phyloP scores from a whole-genome alignment of 345 rosid species.

The Xanthoceras sorbifolium region DNA sequence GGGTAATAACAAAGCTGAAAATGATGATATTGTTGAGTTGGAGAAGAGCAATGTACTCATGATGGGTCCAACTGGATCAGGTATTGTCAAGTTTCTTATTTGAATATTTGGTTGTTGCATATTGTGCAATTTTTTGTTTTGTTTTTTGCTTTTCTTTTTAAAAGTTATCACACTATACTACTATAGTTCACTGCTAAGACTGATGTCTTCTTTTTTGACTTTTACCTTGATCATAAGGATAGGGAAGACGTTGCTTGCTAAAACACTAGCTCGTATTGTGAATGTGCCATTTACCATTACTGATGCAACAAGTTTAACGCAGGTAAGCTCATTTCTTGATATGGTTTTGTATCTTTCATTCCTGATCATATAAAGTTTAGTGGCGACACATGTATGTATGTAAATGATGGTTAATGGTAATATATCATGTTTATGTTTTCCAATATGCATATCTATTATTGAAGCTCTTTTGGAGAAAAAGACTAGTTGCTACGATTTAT shows the following conservation, averaged over 20 bases:
- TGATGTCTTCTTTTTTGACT: constrained; percentile 26
- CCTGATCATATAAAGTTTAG: background rate
- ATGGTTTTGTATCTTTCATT: background rate
- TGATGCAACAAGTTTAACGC: constrained; percentile 92
- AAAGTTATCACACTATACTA: background rate
- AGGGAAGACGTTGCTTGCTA: constrained; percentile 98
- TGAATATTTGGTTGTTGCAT: constrained; percentile 14
- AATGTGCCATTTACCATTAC: constrained; percentile 90
- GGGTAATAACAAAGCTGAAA: constrained; percentile 32
- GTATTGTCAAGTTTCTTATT: constrained; percentile 36
- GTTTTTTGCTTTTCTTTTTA: no score
- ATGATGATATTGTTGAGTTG: constrained; percentile 67
- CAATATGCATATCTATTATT: background rate
- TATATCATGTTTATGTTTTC: background rate
- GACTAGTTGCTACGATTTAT: background rate
- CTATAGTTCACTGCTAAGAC: constrained; percentile 14
- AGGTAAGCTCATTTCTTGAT: constrained; percentile 59
- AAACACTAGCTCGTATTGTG: constrained; percentile 87
- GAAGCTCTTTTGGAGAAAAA: background rate
- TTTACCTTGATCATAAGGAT: constrained; percentile 56
- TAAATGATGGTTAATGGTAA: constrained; percentile 23
- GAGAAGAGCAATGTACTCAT: constrained; percentile 94
- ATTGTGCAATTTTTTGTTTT: background rate
- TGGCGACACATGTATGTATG: background rate
- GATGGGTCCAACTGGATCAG: constrained; percentile 99